phyloP scores from a whole-genome alignment of 352 stramenopile species.

The Globisporangium acanthophoron region DNA sequence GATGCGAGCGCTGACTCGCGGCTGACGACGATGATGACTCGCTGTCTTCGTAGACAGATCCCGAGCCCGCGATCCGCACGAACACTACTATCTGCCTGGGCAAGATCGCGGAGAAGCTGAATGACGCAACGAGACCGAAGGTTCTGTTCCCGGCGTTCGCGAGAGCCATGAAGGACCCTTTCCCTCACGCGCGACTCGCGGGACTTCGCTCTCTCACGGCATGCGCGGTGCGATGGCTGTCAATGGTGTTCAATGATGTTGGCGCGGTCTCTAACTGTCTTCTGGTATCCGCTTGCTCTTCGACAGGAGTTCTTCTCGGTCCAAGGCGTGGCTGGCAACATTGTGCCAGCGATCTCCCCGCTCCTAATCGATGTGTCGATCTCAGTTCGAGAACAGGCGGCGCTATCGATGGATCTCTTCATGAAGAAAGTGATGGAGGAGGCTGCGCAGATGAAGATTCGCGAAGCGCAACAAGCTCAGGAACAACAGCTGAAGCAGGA shows the following conservation, averaged over 20 bases:
- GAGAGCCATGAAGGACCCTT: slow-evolving; percentile 78
- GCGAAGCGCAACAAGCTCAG: slow-evolving; percentile 56
- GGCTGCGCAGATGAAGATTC: slow-evolving; percentile 71
- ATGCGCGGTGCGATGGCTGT: slow-evolving; percentile 45
- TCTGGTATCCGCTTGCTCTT: neutral
- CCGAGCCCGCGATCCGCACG: slow-evolving; percentile 89
- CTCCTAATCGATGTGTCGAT: slow-evolving; percentile 77
- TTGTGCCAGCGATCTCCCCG: slow-evolving; percentile 72
- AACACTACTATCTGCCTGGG: slow-evolving; percentile 92
- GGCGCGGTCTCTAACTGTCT: too few relatives aligned
- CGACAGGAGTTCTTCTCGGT: slow-evolving; percentile 67
- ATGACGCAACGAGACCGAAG: slow-evolving; percentile 80
- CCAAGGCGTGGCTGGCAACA: slow-evolving; percentile 60
- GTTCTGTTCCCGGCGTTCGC: slow-evolving; percentile 88
- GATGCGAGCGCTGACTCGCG: neutral
- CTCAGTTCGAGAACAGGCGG: slow-evolving; percentile 72
- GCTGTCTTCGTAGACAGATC: slow-evolving; percentile 48
- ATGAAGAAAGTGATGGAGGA: slow-evolving; percentile 81
- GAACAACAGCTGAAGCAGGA: slow-evolving; percentile 57
- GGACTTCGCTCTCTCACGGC: slow-evolving; percentile 76
- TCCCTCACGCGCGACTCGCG: slow-evolving; percentile 84
- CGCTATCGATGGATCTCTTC: slow-evolving; percentile 68
- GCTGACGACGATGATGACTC: neutral
- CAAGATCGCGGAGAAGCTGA: slow-evolving; percentile 86
- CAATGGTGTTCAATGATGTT: neutral